Percentiles rank a stretch among this genome's conserved stretches.
These are phyloP conservation scores for Fusarium citri DNA, from an alignment of 2,329 filamentous ascomycete species.

Conservation along the genomic window DNA sequence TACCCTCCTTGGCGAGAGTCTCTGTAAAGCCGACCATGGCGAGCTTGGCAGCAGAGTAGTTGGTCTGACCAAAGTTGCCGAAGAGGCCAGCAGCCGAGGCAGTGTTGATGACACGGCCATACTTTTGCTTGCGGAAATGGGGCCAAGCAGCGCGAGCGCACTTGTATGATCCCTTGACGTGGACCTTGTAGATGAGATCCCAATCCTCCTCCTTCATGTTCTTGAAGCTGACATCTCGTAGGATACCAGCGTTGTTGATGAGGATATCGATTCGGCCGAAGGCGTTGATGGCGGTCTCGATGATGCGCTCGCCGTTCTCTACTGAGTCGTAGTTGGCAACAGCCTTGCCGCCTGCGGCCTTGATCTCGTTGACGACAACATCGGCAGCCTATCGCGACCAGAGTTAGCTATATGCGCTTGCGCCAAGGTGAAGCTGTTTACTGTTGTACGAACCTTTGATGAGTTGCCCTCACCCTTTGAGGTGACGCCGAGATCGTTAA, in stretches of 20 bases:
- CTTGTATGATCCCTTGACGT: constrained; percentile 95
- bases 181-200: constrained; percentile 93
- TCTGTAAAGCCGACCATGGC: constrained; percentile 97
- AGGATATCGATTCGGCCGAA: constrained; percentile 93
- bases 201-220: constrained; percentile 98
- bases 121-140: constrained; percentile 98
- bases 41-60: constrained; percentile 97
- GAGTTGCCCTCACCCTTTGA: constrained; percentile 93
- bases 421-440: not conserved
- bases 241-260: constrained; percentile 97
- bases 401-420: constrained; percentile 40
- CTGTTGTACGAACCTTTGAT: constrained; percentile 73
- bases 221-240: constrained; percentile 96
- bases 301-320: constrained; percentile 93
- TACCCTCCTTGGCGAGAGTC: constrained; percentile 95
- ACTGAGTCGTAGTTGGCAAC: constrained; percentile 98
- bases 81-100: constrained; percentile 96
- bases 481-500: constrained; percentile 94
- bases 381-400: constrained; percentile 74
- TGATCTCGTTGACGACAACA: constrained; percentile 85
- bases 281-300: constrained; percentile 83
- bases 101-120: constrained; percentile 95
- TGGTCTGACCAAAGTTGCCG: constrained; percentile 94
- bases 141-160: constrained; percentile 95
- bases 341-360: constrained; percentile 89